phyloP scores from a whole-genome alignment of 176 grass and related monocot species.

The Musa schizocarpa region DNA sequence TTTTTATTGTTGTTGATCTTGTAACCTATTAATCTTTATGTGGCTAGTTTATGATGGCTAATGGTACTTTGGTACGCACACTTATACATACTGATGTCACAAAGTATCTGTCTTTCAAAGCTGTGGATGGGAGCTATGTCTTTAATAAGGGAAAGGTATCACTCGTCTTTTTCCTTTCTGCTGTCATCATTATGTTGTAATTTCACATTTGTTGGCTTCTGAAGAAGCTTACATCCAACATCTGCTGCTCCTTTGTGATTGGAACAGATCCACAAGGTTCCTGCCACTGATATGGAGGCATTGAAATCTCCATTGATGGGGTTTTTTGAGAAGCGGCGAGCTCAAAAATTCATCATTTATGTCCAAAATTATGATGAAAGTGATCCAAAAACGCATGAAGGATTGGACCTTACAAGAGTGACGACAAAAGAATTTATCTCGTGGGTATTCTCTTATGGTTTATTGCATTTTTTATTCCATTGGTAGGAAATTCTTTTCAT shows the following conservation, averaged over 20 bases:
- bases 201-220: background rate
- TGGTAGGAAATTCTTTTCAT: slow-evolving; percentile 1
- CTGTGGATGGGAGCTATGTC: slow-evolving; percentile 67
- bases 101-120: slow-evolving; percentile 79
- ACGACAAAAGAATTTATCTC: slow-evolving; percentile 65
- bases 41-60: slow-evolving; percentile 85
- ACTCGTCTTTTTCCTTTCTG: background rate
- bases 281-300: slow-evolving; percentile 75
- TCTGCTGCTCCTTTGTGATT: slow-evolving; percentile 2
- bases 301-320: slow-evolving; percentile 75
- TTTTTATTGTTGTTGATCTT: background rate
- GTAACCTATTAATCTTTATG: slow-evolving; percentile 6
- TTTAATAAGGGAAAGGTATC: slow-evolving; percentile 79
- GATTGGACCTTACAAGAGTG: slow-evolving; percentile 66
- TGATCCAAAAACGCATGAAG: slow-evolving; percentile 69
- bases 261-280: slow-evolving; percentile 69
- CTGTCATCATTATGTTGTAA: background rate
- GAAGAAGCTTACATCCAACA: background rate
- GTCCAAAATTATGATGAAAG: slow-evolving; percentile 73
- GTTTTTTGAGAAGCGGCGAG: slow-evolving; percentile 79
- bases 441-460: slow-evolving; percentile 27
- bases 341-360: slow-evolving; percentile 70
- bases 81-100: slow-evolving; percentile 76
- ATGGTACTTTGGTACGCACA: slow-evolving; percentile 54
- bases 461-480: background rate